Conservation (phyloP, 306 rosid genomes). For the Cucurbita maxima region DNA sequence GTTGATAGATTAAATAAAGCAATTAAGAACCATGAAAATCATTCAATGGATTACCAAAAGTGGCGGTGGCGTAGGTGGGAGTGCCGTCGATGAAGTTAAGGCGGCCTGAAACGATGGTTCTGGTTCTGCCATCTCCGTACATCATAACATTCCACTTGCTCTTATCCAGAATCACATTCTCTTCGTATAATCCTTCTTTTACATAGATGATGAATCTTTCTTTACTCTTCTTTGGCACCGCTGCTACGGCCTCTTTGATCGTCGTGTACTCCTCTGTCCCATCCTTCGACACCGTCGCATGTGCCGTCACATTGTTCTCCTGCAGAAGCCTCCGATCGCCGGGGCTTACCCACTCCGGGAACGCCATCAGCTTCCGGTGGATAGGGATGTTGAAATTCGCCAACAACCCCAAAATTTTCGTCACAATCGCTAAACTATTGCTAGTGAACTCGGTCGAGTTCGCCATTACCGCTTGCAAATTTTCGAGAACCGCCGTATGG, state of each 20-base stretch:
- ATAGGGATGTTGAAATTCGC: conserved; percentile 26
- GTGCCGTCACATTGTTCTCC: conserved; percentile 11
- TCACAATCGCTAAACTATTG: conserved; percentile 74
- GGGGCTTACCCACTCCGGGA: conserved; percentile 62
- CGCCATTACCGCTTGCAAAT: conserved; percentile 17
- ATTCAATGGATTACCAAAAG: conserved; percentile 45
- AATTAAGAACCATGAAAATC: background rate
- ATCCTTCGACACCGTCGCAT: conserved; percentile 54
- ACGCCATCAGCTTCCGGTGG: conserved; percentile 46
- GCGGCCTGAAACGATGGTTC: conserved; percentile 46
- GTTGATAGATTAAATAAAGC: background rate
- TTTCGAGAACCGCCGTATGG: background rate
- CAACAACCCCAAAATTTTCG: conserved; percentile 28
- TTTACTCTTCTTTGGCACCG: conserved; percentile 45
- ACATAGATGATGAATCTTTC: conserved; percentile 44
- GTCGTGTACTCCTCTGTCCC: conserved; percentile 40
- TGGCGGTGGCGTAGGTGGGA: conserved; percentile 61
- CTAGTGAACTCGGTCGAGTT: conserved; percentile 67
- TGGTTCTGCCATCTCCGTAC: conserved; percentile 54
- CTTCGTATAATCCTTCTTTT: conserved; percentile 58
- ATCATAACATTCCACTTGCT: conserved; percentile 82
- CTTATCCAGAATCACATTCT: conserved; percentile 64
- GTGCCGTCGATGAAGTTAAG: conserved; percentile 56
- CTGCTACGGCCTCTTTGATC: conserved; percentile 34
- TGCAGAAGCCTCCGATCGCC: conserved; percentile 51